These are phyloP conservation scores for Mollisia scopiformis DNA, from an alignment of 2,329 filamentous ascomycete species.

Conservation along the genomic window DNA sequence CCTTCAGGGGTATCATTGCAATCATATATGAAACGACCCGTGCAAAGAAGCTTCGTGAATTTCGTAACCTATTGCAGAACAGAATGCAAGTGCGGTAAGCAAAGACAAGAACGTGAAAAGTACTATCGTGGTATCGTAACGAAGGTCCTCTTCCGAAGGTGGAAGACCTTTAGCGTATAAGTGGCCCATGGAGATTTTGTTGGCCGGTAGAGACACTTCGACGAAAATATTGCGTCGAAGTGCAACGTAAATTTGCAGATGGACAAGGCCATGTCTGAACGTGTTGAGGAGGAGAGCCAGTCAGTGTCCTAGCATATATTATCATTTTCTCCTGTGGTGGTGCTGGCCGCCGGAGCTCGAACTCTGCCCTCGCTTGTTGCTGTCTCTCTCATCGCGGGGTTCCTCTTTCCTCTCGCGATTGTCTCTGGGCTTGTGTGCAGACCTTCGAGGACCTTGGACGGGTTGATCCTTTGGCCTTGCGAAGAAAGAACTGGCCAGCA, in stretches of 20 bases:
- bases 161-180: neutral
- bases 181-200: neutral
- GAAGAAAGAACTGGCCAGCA: constrained; percentile 1
- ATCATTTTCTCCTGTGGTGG: neutral
- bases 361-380: too few relatives aligned
- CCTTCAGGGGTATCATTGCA: neutral
- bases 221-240: too few relatives aligned
- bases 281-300: neutral
- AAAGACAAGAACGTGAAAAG: neutral
- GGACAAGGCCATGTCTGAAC: neutral
- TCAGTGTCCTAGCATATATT: neutral
- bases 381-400: too few relatives aligned
- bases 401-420: neutral
- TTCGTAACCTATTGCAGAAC: neutral
- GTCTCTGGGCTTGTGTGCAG: neutral
- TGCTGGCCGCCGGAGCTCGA: neutral
- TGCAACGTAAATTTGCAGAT: neutral
- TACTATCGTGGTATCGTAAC: neutral
- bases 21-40: neutral
- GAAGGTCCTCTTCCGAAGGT: neutral
- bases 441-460: neutral
- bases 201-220: neutral
- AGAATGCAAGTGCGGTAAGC: neutral
- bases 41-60: neutral
- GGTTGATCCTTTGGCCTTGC: neutral